phyloP scores from a whole-genome alignment of 805 yeast genomes.

The Teunomyces lycoperdinae region DNA sequence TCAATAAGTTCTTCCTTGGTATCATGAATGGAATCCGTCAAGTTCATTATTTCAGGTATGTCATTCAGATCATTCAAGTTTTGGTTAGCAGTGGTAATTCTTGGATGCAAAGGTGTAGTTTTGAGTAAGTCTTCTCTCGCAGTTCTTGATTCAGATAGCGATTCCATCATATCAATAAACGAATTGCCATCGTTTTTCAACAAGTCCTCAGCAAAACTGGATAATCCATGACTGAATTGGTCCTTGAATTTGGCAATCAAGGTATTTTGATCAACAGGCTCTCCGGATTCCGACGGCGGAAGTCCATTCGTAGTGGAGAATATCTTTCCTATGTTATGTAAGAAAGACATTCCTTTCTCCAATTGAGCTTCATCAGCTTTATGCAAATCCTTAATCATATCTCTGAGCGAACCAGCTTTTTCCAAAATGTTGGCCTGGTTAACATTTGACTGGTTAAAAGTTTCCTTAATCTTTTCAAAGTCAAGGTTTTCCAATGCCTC shows the following conservation, averaged over 20 bases:
- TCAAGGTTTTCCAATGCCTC: constrained; percentile 27
- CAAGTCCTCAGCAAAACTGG: constrained; percentile 69
- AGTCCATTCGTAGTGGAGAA: constrained; percentile 11
- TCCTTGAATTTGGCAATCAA: constrained; percentile 14
- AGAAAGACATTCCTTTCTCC: constrained; percentile 22
- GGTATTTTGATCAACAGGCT: constrained; percentile 5
- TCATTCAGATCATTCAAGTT: not conserved
- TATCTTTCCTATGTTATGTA: constrained; percentile 22
- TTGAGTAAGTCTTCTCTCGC: constrained; percentile 25
- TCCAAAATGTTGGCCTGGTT: constrained; percentile 20
- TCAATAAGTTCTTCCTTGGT: constrained; percentile 35
- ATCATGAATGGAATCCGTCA: not conserved
- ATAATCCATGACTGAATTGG: constrained; percentile 24
- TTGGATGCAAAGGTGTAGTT: not conserved
- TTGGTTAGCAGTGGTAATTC: not conserved
- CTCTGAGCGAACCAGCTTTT: constrained; percentile 24
- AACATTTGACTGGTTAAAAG: constrained; percentile 6
- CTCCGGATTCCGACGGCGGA: constrained; percentile 5
- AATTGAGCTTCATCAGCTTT: constrained; percentile 24
- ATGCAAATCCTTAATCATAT: constrained; percentile 23
- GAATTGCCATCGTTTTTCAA: constrained; percentile 74
- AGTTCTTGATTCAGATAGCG: constrained; percentile 53
- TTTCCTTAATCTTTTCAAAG: constrained; percentile 20
- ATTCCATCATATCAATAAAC: constrained; percentile 77
- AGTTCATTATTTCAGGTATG: not conserved